Evolutionary conservation across 2,329 filamentous ascomycete species (phyloP).

Genomic region (Cladosporium halotolerans): DNA sequence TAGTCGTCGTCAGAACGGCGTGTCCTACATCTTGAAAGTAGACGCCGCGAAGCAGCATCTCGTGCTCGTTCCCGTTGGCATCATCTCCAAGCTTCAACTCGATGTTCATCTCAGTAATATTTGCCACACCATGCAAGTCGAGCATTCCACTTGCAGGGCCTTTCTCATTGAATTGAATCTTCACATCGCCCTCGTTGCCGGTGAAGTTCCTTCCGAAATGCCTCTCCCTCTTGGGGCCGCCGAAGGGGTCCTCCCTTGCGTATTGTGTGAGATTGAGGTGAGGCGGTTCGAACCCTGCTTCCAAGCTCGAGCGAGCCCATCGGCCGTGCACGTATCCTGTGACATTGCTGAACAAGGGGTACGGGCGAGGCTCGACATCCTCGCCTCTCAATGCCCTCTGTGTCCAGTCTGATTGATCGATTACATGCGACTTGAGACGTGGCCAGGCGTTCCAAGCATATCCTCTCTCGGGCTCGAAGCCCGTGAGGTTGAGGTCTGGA

Average conservation of each 20-base stretch:
- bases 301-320: constrained; percentile 59
- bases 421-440: constrained; percentile 59
- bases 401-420: constrained; percentile 45
- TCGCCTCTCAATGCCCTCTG: constrained; percentile 29
- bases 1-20: constrained; percentile 79
- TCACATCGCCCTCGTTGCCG: constrained; percentile 61
- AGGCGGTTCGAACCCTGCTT: constrained; percentile 40
- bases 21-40: constrained; percentile 79
- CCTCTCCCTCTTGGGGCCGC: constrained; percentile 41
- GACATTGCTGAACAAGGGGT: constrained; percentile 69
- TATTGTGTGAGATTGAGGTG: constrained; percentile 49
- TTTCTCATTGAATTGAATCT: constrained; percentile 59
- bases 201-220: constrained; percentile 75
- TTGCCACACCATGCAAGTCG: constrained; percentile 32
- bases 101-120: constrained; percentile 62
- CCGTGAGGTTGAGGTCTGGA: constrained; percentile 55
- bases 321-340: constrained; percentile 71
- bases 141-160: constrained; percentile 30
- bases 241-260: constrained; percentile 61
- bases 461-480: constrained; percentile 65
- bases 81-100: constrained; percentile 67
- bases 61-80: constrained; percentile 66
- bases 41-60: constrained; percentile 73
- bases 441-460: constrained; percentile 72
- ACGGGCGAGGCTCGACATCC: constrained; percentile 33